Conservation (phyloP, 2,329 filamentous ascomycete genomes). For the Paramyrothecium roridum region DNA sequence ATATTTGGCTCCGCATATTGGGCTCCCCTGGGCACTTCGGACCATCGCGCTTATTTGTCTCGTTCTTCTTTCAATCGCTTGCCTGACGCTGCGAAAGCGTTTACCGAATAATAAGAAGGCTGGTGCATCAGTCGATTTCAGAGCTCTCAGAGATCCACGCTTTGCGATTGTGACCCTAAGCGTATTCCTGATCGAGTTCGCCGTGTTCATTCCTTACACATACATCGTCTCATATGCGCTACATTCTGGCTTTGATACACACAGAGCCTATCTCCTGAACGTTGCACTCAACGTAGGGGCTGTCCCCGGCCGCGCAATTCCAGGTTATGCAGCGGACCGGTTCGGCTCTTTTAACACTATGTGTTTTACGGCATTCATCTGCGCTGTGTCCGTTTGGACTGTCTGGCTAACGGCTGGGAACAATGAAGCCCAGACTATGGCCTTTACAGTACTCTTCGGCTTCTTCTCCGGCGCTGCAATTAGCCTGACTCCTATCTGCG, state of each 20-base stretch:
- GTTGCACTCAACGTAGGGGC: slow-evolving; percentile 66
- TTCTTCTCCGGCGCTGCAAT: slow-evolving; percentile 70
- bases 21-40: slow-evolving; percentile 27
- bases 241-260: slow-evolving; percentile 43
- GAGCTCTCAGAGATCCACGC: slow-evolving; percentile 45
- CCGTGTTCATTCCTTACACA: slow-evolving; percentile 54
- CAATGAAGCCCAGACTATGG: slow-evolving; percentile 47
- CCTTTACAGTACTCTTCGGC: slow-evolving; percentile 65
- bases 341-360: slow-evolving; percentile 57
- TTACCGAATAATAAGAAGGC: slow-evolving; percentile 45
- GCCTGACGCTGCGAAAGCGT: slow-evolving; percentile 32
- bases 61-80: slow-evolving; percentile 21
- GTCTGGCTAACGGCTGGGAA: slow-evolving; percentile 57
- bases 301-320: slow-evolving; percentile 54
- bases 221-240: slow-evolving; percentile 59
- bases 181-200: slow-evolving; percentile 34
- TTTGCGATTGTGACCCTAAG: slow-evolving; percentile 51
- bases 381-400: slow-evolving; percentile 50
- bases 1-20: slow-evolving; percentile 18
- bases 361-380: slow-evolving; percentile 47
- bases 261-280: slow-evolving; percentile 62
- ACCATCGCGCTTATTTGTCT: slow-evolving; percentile 23
- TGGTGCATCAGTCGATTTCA: slow-evolving; percentile 42
- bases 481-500: slow-evolving; percentile 66
- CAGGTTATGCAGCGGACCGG: slow-evolving; percentile 53